phyloP scores from a whole-genome alignment of 345 rosid genomes.

The Heritiera fomes region DNA sequence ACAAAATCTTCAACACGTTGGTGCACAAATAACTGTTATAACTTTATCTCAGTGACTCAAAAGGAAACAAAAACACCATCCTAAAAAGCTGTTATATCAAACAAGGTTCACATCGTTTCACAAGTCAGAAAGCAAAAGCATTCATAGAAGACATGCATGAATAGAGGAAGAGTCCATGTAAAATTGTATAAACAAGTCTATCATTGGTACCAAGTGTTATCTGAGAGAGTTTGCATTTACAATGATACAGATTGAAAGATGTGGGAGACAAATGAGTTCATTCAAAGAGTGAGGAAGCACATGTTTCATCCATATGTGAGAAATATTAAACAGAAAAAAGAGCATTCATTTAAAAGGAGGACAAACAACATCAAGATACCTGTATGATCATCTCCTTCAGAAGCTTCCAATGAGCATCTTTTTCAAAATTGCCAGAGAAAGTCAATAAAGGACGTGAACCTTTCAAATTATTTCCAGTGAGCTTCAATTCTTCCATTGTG shows the following conservation, averaged over 20 bases:
- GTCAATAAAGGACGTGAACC: slow-evolving; percentile 86
- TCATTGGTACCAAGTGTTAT: not conserved
- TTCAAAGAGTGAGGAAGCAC: not conserved
- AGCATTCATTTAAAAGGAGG: not conserved
- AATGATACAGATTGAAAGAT: not conserved
- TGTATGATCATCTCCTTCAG: slow-evolving; percentile 84
- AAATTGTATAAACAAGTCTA: not conserved
- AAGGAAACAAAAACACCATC: not conserved
- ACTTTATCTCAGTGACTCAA: slow-evolving; percentile 7
- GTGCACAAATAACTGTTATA: no score
- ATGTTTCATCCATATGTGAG: not conserved
- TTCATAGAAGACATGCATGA: not conserved
- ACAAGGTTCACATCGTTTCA: not conserved
- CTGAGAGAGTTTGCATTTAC: not conserved
- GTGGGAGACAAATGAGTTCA: not conserved
- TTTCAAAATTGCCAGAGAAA: slow-evolving; percentile 80
- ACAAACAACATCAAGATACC: slow-evolving; percentile 35
- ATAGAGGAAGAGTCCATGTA: not conserved
- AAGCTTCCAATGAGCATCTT: slow-evolving; percentile 86
- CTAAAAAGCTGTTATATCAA: not conserved
- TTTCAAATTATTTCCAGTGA: slow-evolving; percentile 89
- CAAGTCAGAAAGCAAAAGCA: not conserved
- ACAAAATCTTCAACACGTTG: not conserved
- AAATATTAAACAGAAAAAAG: not conserved
- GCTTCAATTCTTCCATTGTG: slow-evolving; percentile 94